Base-by-base conservation (phyloP, 176 grass and related monocot genomes). In the Puccinellia tenuiflora region DNA sequence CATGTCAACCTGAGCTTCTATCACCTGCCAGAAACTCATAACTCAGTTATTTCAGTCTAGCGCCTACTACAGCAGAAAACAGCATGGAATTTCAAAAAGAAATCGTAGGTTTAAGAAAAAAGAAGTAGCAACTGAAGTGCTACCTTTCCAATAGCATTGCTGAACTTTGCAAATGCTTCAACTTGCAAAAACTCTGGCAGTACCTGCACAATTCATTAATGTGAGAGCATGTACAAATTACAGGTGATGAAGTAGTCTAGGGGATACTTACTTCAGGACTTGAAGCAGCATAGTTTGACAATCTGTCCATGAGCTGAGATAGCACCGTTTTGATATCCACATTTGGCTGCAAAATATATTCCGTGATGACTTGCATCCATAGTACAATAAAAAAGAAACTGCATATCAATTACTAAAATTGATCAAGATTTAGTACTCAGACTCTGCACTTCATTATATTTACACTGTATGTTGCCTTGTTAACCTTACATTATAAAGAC, bases 271-370 rank as follows among this genome's bases (percentile, higher is more conserved):
- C 96, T 80, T 96, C 93, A 82, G 93, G 86, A 90, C 93, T 96
- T 79, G 84, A 85, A 30, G 93, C 75, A 39, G 96, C 96, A 88
- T 99, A 96, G 82, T 92, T 99, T 83, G 96, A 99, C 43, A 99
- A 84, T 78, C 96, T 96, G 34, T 99, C 93, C 91, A 99, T 96
- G 70, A 99, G 93, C 78, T 88, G 91, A 51, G 96, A 98, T n/a
- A 98, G 78, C 29, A 99, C 96, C 20, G 89, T 99, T 90, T 99
- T 99, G 86, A 93, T 99, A 86, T 99, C 96, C 85, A 99, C 96
- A 90, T 79, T 88, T 83, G 93, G 89, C 93, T 99, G 89, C 78
- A 91, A 70, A 86, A 89, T 28, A 79, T 85, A 51, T 64, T 46
- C 25, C 68, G 20, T 81, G 86, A 70, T 79, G 69, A 81, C 31